phyloP scores from a whole-genome alignment of 176 grass and related monocot genomes.

The Oryza longistaminata region DNA sequence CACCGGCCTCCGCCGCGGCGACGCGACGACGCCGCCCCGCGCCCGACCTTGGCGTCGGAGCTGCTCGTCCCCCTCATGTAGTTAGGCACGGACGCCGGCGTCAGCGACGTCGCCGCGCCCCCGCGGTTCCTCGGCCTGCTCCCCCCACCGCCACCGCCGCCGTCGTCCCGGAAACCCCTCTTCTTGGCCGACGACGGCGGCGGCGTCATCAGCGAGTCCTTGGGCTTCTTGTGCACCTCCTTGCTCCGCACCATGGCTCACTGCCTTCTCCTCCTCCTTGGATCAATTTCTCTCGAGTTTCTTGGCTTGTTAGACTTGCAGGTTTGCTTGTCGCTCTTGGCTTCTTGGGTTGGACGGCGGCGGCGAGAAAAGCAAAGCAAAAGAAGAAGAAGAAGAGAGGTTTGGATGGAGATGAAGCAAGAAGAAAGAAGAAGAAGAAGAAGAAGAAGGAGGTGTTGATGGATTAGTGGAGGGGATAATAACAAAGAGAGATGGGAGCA shows the following conservation, averaged over 20 bases:
- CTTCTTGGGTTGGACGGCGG: conserved; percentile 21
- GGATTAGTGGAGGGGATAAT: conserved; percentile 3
- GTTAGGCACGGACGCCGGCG: conserved; percentile 58
- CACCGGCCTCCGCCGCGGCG: not conserved
- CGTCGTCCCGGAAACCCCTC: conserved; percentile 40
- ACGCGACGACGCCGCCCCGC: conserved; percentile 10
- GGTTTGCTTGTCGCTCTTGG: not conserved
- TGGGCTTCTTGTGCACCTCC: conserved; percentile 49
- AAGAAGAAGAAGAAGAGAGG: not conserved
- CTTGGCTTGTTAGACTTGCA: not conserved
- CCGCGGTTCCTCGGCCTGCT: conserved; percentile 46
- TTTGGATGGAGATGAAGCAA: conserved; percentile 19
- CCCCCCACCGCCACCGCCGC: not conserved
- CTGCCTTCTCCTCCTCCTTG: not conserved
- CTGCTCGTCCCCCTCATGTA: conserved; percentile 87
- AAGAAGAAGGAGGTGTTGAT: not conserved
- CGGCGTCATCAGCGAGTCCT: conserved; percentile 47
- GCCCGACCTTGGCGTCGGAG: conserved; percentile 71
- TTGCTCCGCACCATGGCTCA: conserved; percentile 87
- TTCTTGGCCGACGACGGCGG: conserved; percentile 38
- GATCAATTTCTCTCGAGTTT: not conserved
- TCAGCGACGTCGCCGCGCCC: conserved; percentile 39
- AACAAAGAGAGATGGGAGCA: not conserved
- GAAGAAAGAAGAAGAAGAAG: not conserved
- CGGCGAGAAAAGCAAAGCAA: conserved; percentile 28